Base-by-base conservation (phyloP, 371 early-diverging fungal genomes). In the Mucor circinelloides region DNA sequence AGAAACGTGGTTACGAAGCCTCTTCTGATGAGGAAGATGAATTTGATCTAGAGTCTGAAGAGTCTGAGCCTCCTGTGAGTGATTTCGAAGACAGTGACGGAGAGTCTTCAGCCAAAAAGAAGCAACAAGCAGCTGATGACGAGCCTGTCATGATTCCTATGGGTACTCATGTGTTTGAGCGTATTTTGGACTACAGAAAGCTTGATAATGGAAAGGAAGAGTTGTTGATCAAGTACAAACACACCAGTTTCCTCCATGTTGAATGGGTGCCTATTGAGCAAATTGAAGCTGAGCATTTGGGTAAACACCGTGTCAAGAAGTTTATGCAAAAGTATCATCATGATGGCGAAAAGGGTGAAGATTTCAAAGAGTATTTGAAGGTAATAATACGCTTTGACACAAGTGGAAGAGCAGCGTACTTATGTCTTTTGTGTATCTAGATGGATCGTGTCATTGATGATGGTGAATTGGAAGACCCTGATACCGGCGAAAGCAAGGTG, bases 401-500 rank as follows among this genome's bases (percentile, higher is more conserved):
- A n/a, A 36, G 36, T 5, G 9, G 25, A 9, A 13, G 3, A 59
- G 21, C 15, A 9, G 12, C 6, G 10, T 60, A 56, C 17, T 56
- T 9, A 31, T 19, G 9, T 27, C 19, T 46, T 8, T 34, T 10
- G 34, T 46, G 40, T 32, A 23, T 3, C n/a, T 75, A 87, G 85
- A 82, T 93, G 36, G 96, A 95, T 68, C 90, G 96, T 23, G 80
- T 95, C 60, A 87, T 95, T 72, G 94, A 95, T 71, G 94, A 93
- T 70, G 94, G 94, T 52, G 94, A 95, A 56, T 67, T 89, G 38
- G 70, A 75, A 10, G 85, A 89, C 63, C 79, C 83, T 10, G 67
- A 69, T 1, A 82, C 82, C 2, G 88, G 85, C 2, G 85, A 87
- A 30, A 84, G 77, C 40, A 85, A 79, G 46, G 73, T 93, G 7